Percentiles rank a stretch among this genome's conserved stretches.
These are phyloP conservation scores for Aspergillus ostianus DNA, from an alignment of 495 filamentous ascomycete species.

Conservation along the genomic window DNA sequence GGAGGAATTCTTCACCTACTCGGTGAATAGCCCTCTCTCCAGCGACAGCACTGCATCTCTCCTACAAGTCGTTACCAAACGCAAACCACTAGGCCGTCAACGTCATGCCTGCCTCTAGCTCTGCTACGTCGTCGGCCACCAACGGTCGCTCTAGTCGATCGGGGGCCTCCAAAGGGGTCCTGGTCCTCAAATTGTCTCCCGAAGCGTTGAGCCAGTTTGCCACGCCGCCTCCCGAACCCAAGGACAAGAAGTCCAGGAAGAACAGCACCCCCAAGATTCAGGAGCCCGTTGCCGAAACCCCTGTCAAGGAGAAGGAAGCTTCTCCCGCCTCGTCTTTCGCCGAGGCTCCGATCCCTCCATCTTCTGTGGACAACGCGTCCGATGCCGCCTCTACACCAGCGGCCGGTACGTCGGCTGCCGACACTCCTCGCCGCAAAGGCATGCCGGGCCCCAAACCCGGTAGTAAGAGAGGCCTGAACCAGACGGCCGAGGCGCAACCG, in stretches of 20 bases:
- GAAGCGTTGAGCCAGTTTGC: slow-evolving; percentile 48
- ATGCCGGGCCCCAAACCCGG: slow-evolving; percentile 56
- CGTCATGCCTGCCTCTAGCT: slow-evolving; percentile 35
- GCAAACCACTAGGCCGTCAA: not conserved
- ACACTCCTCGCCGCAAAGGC: slow-evolving; percentile 55
- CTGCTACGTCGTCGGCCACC: slow-evolving; percentile 21
- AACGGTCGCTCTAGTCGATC: slow-evolving; percentile 42
- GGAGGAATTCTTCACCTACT: not conserved
- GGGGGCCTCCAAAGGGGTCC: slow-evolving; percentile 38
- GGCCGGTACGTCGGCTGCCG: slow-evolving; percentile 51
- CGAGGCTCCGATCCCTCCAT: slow-evolving; percentile 51
- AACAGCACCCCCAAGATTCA: slow-evolving; percentile 29
- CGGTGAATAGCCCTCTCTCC: not conserved
- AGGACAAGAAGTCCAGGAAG: slow-evolving; percentile 30
- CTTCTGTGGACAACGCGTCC: slow-evolving; percentile 52
- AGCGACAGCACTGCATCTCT: not conserved
- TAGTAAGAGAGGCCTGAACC: slow-evolving; percentile 57
- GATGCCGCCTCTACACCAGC: slow-evolving; percentile 54
- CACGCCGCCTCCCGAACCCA: slow-evolving; percentile 22
- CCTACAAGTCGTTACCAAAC: not conserved
- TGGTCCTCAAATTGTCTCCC: slow-evolving; percentile 55
- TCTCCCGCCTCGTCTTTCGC: slow-evolving; percentile 48
- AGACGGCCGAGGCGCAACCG: slow-evolving; percentile 54
- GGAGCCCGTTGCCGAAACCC: slow-evolving; percentile 37
- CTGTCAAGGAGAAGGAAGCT: slow-evolving; percentile 43